These are phyloP conservation scores for Mycena floridula DNA, from an alignment of 768 basidiomycete genomes.

Conservation along the genomic window DNA sequence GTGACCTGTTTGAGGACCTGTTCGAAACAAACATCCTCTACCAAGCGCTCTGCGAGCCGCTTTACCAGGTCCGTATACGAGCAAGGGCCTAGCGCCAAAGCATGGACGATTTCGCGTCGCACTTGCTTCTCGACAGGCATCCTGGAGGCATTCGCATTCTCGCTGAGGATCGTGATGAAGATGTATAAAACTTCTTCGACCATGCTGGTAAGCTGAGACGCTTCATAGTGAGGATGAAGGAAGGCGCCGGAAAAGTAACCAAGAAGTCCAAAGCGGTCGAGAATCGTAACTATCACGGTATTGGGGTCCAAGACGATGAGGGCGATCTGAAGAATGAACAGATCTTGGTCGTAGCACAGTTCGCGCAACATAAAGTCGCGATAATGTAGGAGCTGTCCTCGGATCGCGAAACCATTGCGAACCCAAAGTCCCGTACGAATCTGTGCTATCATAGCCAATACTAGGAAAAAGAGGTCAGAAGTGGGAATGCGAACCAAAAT, in stretches of 20 bases:
- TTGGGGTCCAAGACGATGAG: conserved; percentile 76
- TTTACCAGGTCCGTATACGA: conserved; percentile 89
- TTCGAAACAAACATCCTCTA: conserved; percentile 81
- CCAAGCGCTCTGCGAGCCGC: conserved; percentile 82
- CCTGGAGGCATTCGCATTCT: conserved; percentile 67
- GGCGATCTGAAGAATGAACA: conserved; percentile 84
- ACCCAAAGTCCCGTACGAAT: conserved; percentile 96
- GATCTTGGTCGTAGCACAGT: conserved; percentile 92
- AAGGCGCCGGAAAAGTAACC: conserved; percentile 73
- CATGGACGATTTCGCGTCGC: conserved; percentile 83
- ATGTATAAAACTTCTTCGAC: conserved; percentile 89
- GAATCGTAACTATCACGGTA: conserved; percentile 74
- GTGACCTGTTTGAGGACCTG: conserved; percentile 73
- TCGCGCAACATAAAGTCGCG: conserved; percentile 95
- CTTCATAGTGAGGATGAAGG: conserved; percentile 59
- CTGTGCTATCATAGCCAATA: conserved; percentile 88
- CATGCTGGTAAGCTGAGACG: conserved; percentile 70
- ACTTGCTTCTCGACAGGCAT: conserved; percentile 61
- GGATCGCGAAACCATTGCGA: conserved; percentile 92
- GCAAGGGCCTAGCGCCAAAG: conserved; percentile 81
- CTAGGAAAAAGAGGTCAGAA: conserved; percentile 29
- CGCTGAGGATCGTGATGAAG: conserved; percentile 80
- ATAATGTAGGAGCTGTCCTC: conserved; percentile 92
- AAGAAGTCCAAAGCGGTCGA: conserved; percentile 83
- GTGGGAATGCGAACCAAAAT: not conserved